Base-by-base conservation (phyloP, 2,329 filamentous ascomycete species). In the Diaporthe aspalathi region DNA sequence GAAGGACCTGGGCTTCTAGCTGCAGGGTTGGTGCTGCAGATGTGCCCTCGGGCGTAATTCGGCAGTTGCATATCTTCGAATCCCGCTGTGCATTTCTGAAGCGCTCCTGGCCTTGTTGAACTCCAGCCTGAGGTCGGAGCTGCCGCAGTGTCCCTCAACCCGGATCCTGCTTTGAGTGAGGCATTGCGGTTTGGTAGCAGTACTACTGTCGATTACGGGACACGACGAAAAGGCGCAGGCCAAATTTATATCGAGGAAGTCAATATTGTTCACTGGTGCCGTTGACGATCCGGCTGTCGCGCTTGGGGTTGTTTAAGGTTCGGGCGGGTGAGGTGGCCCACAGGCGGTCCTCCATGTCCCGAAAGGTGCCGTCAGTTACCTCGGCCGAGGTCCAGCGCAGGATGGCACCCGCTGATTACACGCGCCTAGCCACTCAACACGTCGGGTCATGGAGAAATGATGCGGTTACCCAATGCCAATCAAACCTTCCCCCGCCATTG, bases 321-420 rank as follows among this genome's bases (percentile, higher is more conserved):
- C 50, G 29, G 68, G 68, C 60, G 50, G 43, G 49, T 32, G 38
- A 54, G 38, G 16, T 56, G 29, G 45, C 12, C 62, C 50, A 52
- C 60, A 65, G 60, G 45, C 11, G 14, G 29, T 45, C 60, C n/a
- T 45, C 60, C 12, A 63, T 38, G 45, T 50, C 60, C 60, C 60
- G 60, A 65, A 22, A 50, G 60, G 45, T 65, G 60, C 60, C 60
- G 60, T 35, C 60, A 65, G 45, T 65, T 38, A 65, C 47, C 57
- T 47, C 50, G 45, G 62, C 71, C 71, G 68, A 70, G 68, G 68
- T 53, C 70, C 71, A 67, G 52, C 38, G 66, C 62, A 60, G 45
- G 24, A 43, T 35, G 60, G 49, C 56, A 56, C 50, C 68, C 56
- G 54, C 71, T 66, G 32, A 62, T 52, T 71, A 70, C 56, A 68